Evolutionary conservation across 2,329 filamentous ascomycete genomes (phyloP).

Genomic region (Clonostachys rhizophaga): DNA sequence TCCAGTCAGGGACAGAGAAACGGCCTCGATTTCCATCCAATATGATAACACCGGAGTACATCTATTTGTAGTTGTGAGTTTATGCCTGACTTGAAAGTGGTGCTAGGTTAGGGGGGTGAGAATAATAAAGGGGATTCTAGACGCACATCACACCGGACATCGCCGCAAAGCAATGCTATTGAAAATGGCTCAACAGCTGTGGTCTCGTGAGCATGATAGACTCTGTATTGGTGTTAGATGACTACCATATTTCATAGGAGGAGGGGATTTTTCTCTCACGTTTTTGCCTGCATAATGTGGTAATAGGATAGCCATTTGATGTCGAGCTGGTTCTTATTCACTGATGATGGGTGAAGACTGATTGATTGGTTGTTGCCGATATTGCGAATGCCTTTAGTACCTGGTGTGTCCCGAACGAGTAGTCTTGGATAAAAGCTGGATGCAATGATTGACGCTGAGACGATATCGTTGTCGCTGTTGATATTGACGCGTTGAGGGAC

Average conservation of each 20-base stretch:
- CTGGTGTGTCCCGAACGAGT: constrained; percentile 67
- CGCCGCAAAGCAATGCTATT: constrained; percentile 79
- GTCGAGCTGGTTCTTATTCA: constrained; percentile 70
- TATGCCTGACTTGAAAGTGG: background rate
- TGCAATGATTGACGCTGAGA: constrained; percentile 78
- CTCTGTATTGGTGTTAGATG: constrained; percentile 36
- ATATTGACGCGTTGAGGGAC: constrained; percentile 70
- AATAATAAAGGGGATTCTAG: too few species aligned
- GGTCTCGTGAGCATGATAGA: constrained; percentile 88
- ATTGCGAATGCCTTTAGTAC: constrained; percentile 78
- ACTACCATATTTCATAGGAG: background rate
- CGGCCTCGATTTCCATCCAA: constrained; percentile 84
- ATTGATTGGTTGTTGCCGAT: constrained; percentile 90
- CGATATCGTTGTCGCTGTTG: constrained; percentile 74
- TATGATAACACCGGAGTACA: constrained; percentile 82
- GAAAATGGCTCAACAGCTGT: constrained; percentile 77
- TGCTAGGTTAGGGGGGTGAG: background rate
- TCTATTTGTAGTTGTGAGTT: constrained; percentile 32
- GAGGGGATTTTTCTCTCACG: constrained; percentile 41
- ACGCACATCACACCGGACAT: constrained; percentile 77
- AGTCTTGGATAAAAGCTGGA: constrained; percentile 97
- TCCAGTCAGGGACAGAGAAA: constrained; percentile 85
- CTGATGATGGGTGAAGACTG: constrained; percentile 79
- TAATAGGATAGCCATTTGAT: constrained; percentile 90
- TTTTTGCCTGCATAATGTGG: constrained; percentile 90